phyloP scores from a whole-genome alignment of 176 grass and related monocot species.

The Cenchrus americanus region DNA sequence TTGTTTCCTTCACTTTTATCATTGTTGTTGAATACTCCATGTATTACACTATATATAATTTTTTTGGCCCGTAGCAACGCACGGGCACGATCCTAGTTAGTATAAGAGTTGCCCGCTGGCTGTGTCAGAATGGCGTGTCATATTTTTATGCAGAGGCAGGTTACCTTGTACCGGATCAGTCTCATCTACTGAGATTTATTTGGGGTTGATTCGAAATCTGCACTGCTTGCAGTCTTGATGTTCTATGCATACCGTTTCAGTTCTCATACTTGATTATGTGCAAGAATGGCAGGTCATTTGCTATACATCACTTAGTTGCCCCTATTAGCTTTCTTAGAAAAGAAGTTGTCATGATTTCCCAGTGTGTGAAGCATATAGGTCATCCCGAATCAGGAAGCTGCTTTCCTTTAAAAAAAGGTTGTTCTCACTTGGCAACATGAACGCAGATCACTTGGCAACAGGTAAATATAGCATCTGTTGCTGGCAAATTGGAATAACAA shows the following conservation, averaged over 20 bases:
- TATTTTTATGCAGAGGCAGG: neutral
- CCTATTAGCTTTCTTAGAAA: neutral
- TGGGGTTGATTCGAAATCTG: neutral
- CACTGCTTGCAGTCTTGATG: neutral
- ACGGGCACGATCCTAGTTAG: too few species aligned
- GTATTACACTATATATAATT: too few species aligned
- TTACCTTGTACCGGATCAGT: neutral
- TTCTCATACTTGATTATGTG: neutral
- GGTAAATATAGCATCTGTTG: neutral
- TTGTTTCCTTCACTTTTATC: too few species aligned
- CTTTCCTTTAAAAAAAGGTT: neutral
- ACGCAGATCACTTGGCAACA: neutral
- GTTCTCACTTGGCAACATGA: too few species aligned
- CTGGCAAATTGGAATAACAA: neutral
- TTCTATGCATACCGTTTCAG: neutral
- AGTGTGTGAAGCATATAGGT: neutral
- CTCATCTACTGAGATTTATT: neutral
- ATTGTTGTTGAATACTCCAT: too few species aligned
- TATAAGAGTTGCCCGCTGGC: neutral
- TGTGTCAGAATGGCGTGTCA: neutral
- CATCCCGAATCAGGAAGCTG: neutral
- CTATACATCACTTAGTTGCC: neutral
- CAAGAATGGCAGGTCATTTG: neutral
- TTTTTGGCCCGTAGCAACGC: too few species aligned
- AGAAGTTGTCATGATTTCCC: neutral